phyloP scores from a whole-genome alignment of 164 flowering plant species.

The Brasenia schreberi region DNA sequence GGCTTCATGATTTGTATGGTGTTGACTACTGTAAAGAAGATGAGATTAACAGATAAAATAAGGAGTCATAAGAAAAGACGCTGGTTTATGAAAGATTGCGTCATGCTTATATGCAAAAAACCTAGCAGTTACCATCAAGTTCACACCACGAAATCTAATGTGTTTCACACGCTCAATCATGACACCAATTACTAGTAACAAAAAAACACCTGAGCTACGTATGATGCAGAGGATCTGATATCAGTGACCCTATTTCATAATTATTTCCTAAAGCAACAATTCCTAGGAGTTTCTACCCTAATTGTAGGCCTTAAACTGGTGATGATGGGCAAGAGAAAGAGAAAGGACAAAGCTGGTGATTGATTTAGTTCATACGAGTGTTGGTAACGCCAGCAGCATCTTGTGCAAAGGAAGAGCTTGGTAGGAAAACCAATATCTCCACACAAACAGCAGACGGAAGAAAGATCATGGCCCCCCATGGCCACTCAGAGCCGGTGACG shows the following conservation, averaged over 20 bases:
- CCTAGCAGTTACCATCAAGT: too few relatives aligned
- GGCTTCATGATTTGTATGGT: too few relatives aligned
- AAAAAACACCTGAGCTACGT: too few relatives aligned
- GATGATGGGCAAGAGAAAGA: background rate
- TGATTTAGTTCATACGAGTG: slow-evolving; percentile 57
- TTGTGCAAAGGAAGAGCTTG: slow-evolving; percentile 83
- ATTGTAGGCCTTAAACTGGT: background rate
- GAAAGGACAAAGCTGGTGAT: background rate
- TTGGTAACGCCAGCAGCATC: slow-evolving; percentile 67
- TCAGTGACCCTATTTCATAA: background rate
- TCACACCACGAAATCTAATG: too few relatives aligned
- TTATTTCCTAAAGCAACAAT: background rate
- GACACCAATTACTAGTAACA: too few relatives aligned
- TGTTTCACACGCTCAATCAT: too few relatives aligned
- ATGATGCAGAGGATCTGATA: background rate
- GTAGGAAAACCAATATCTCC: slow-evolving; percentile 93
- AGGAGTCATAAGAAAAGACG: too few relatives aligned
- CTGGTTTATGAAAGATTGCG: too few relatives aligned
- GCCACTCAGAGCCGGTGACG: background rate
- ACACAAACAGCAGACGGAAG: slow-evolving; percentile 87
- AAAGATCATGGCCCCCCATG: slow-evolving; percentile 26
- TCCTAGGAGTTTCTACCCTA: background rate
- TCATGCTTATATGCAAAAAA: too few relatives aligned
- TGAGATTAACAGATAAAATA: too few relatives aligned
- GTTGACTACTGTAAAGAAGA: too few relatives aligned